phyloP scores from a whole-genome alignment of 2,329 filamentous ascomycete species.

The Tympanopsis confertula region DNA sequence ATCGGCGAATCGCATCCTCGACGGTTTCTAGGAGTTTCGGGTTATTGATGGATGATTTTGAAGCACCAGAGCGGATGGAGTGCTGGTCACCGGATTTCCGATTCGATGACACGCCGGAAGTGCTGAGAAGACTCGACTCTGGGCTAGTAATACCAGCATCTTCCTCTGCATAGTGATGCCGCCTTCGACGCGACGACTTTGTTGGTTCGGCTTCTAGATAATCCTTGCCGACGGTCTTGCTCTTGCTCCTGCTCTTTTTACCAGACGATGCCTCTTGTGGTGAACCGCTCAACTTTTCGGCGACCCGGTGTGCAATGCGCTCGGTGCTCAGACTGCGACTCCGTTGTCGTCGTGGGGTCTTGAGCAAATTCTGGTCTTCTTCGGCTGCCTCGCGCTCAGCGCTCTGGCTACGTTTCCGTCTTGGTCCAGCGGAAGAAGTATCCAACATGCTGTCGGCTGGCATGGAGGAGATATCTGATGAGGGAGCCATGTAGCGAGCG shows the following conservation, averaged over 20 bases:
- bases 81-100: constrained; percentile 41
- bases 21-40: constrained; percentile 62
- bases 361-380: constrained; percentile 32
- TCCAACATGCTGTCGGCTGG: constrained; percentile 62
- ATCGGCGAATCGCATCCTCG: constrained; percentile 61
- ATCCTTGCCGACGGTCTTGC: constrained; percentile 26
- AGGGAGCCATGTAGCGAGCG: constrained; percentile 32
- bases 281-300: constrained; percentile 49
- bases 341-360: constrained; percentile 42
- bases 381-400: constrained; percentile 10
- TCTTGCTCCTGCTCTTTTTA: constrained; percentile 29
- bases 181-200: no score
- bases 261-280: constrained; percentile 29
- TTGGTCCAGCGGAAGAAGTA: constrained; percentile 21
- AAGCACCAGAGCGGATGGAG: constrained; percentile 45
- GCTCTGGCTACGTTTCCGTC: constrained; percentile 22
- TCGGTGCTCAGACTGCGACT: constrained; percentile 57
- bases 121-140: constrained; percentile 50
- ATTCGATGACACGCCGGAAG: constrained; percentile 38
- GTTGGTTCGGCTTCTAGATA: background rate
- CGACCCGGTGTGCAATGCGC: constrained; percentile 55
- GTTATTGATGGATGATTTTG: constrained; percentile 59
- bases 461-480: constrained; percentile 63
- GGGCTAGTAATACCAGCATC: constrained; percentile 28
- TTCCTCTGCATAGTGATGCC: background rate